Base-by-base conservation (phyloP, 2,329 filamentous ascomycete species). In the Monilinia vaccinii-corymbosi region DNA sequence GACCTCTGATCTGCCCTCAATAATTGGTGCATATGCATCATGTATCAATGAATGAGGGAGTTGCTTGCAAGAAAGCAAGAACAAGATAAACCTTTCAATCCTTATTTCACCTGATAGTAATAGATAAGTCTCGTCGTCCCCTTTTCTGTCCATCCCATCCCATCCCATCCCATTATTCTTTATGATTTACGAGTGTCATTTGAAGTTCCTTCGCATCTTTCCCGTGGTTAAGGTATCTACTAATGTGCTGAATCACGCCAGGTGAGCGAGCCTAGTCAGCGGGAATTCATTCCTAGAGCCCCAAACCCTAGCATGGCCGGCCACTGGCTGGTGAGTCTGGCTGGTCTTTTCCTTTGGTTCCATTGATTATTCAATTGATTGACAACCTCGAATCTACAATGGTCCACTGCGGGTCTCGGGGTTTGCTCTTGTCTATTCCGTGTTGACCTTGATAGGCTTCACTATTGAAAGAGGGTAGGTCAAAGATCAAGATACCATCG, bases 321-420 rank as follows among this genome's bases (percentile, higher is more conserved):
- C 18, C 38, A 25, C 36, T 42, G 36, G 36, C 50, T 52, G 32
- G 47, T 18, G 49, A 52, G 46, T 21, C 47, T 51, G 28, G 46
- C 25, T 49, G 36, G 49, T 13, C 50, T 34, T 28, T 42, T 23
- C n/a, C 18, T 46, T 45, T 44, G 51, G 51, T 55, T 44, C 38
- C 45, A 28, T 28, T 3, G 38, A 28, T 28, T 3, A 46, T 28
- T 44, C 48, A 34, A 56, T 36, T 44, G 36, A 55, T 58, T 50
- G 32, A 45, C 48, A 52, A 46, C 45, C 46, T 60, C 58, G 52
- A 60, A 60, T 60, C 40, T 51, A 60, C 49, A 45, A 42, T 40
- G 57, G 28, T 52, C 61, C 61, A 62, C 61, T 58, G 52, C 58
- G 61, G 60, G 51, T 62, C 46, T 45, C 60, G 60, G 58, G 32